Percentiles rank a stretch among this genome's conserved stretches.
phyloP scores from a whole-genome alignment of 2,329 filamentous ascomycete species.

The Aphanoascus verrucosus region DNA sequence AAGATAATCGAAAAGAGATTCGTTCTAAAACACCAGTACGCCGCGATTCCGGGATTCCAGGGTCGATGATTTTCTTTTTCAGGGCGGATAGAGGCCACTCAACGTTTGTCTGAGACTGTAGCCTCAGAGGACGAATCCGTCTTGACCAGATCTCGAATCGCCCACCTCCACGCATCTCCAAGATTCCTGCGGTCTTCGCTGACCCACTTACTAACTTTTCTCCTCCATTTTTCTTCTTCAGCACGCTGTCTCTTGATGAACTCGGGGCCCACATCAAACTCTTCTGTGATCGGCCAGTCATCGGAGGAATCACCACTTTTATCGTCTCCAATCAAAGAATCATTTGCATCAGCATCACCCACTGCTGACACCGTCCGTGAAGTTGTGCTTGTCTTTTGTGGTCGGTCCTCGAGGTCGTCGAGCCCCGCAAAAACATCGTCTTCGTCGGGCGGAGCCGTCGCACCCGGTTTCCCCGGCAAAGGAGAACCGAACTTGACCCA shows the following conservation, averaged over 20 bases:
- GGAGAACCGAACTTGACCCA: slow-evolving; percentile 69
- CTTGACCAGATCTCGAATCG: slow-evolving; percentile 44
- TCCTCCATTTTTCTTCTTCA: slow-evolving; percentile 84
- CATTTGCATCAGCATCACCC: slow-evolving; percentile 21
- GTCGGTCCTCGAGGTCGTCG: slow-evolving; percentile 72
- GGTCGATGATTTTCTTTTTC: background rate
- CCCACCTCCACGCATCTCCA: slow-evolving; percentile 63
- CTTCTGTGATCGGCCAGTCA: slow-evolving; percentile 81
- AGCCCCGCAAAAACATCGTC: slow-evolving; percentile 92
- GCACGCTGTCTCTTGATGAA: slow-evolving; percentile 81
- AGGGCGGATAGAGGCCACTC: background rate
- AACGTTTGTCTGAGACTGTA: background rate
- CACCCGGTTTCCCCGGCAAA: slow-evolving; percentile 27
- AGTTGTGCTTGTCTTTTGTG: slow-evolving; percentile 15
- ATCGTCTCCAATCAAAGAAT: slow-evolving; percentile 28
- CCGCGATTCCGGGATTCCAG: background rate
- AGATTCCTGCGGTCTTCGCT: slow-evolving; percentile 41
- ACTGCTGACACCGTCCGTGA: slow-evolving; percentile 6
- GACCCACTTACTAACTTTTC: slow-evolving; percentile 80
- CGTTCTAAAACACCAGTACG: background rate
- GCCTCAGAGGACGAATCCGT: background rate
- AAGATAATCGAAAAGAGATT: slow-evolving; percentile 11
- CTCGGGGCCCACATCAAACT: slow-evolving; percentile 93
- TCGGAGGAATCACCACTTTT: slow-evolving; percentile 43
- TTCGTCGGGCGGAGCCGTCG: slow-evolving; percentile 56